A percentile compares a stretch with the other conserved stretches of the same genome.
phyloP scores from a whole-genome alignment of 116 monocot species.

The Papilionanthe hybrid region DNA sequence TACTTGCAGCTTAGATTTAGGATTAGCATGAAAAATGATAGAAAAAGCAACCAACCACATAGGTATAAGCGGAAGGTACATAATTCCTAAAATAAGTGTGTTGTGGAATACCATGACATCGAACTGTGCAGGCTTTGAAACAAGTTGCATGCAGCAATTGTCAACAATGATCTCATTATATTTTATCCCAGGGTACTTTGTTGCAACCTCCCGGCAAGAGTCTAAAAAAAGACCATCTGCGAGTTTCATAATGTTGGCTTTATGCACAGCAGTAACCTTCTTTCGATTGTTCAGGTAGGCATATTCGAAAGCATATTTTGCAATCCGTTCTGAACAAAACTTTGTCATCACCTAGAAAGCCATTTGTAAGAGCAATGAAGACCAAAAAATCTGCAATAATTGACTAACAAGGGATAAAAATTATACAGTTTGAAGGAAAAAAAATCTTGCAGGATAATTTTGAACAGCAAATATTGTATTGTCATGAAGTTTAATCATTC shows the following conservation, averaged over 20 bases:
- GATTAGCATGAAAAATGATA: too few species aligned
- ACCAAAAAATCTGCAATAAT: neutral
- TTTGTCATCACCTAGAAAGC: conserved; percentile 87
- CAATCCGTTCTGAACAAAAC: conserved; percentile 91
- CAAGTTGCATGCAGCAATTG: conserved; percentile 94
- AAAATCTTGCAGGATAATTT: neutral
- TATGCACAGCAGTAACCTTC: conserved; percentile 91
- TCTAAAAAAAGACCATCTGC: conserved; percentile 91
- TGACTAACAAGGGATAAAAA: neutral
- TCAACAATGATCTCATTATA: conserved; percentile 89
- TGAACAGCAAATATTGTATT: neutral
- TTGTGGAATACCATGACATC: conserved; percentile 71
- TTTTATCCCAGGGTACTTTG: conserved; percentile 71
- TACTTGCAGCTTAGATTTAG: too few species aligned
- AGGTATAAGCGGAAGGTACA: neutral
- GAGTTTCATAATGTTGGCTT: conserved; percentile 95
- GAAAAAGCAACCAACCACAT: neutral
- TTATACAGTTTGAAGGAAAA: neutral
- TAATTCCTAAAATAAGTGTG: neutral
- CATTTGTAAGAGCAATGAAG: neutral
- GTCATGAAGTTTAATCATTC: neutral
- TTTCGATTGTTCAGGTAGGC: conserved; percentile 94
- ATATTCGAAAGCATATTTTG: conserved; percentile 95
- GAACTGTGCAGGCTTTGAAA: conserved; percentile 85
- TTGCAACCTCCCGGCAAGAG: conserved; percentile 84